Evolutionary conservation across 2,329 filamentous ascomycete species (phyloP), one percentile per base, ranked within the genome.

Genomic region (Sclerotinia glacialis): DNA sequence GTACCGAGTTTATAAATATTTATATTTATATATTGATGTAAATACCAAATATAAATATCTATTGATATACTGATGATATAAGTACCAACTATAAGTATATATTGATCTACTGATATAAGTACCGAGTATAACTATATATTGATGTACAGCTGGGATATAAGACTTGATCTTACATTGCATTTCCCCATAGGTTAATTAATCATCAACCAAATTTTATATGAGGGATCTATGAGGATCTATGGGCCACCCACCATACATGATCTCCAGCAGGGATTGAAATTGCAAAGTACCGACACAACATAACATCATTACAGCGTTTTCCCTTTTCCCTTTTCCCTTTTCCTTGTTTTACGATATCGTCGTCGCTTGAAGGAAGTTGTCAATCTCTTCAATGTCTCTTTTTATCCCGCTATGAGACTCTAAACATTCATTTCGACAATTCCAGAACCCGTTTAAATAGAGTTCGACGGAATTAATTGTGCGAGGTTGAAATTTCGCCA

Each of bases 241-340:
- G 37, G 37, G 14, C 37, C 37, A 37, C 37, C 37, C 37, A 40
- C 16, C 28, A 18, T 14, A 23, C 28, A 40, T 62, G 59, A 62
- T 62, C 59, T 50, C 46, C 59, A 62, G 28, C 59, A 62, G 47
- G 59, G 59, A 62, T 62, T 52, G 28, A 62, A 52, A 40, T 23
- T 40, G 5, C 42, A 47, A 12, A 56, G 23, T 28, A 58, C 37
- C 37, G 16, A 31, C n/a, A n/a, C n/a, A n/a, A n/a, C n/a, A 23
- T 26, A 26, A 26, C 28, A 12, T 26, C 5, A 34, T 53, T 5
- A 31, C 49, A 52, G 16, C 5, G 11, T 6, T 47, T 59, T 40
- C 56, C 56, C 21, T 6, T 47, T 59, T 40, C 56, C 56, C 21
- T 6, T 47, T 59, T 40, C 56, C 56, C 21, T 6, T 47, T 59